These are phyloP conservation scores for Cymbidium sinense DNA, from an alignment of 106 monocot species.

Conservation along the genomic window DNA sequence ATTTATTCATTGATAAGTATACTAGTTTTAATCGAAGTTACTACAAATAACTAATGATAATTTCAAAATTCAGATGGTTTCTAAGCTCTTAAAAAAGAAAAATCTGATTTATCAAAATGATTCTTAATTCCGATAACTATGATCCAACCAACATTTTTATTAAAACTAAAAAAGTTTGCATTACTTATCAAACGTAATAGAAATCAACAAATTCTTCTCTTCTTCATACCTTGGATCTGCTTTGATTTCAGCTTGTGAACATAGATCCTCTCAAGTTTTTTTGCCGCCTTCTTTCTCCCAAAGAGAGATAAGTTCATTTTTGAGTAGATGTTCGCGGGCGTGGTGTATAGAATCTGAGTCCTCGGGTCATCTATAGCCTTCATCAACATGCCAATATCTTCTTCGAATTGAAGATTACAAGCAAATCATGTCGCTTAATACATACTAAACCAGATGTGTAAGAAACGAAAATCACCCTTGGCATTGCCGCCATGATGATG, in stretches of 20 bases:
- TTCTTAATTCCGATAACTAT: no score
- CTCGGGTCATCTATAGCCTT: slow-evolving; percentile 55
- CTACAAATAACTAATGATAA: no score
- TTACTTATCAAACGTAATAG: no score
- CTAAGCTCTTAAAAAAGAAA: no score
- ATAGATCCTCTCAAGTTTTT: slow-evolving; percentile 48
- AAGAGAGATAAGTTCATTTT: slow-evolving; percentile 57
- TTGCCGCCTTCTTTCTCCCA: slow-evolving; percentile 66
- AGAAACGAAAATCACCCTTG: slow-evolving; percentile 25
- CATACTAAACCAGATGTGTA: no score
- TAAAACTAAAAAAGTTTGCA: no score
- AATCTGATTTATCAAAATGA: no score
- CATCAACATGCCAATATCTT: slow-evolving; percentile 52
- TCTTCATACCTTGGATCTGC: slow-evolving; percentile 33
- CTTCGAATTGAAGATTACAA: slow-evolving; percentile 36
- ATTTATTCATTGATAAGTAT: no score
- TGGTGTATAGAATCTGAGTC: slow-evolving; percentile 47
- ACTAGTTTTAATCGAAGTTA: no score
- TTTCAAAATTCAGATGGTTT: no score
- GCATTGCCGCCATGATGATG: slow-evolving; percentile 45
- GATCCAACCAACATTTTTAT: no score
- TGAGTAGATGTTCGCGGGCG: slow-evolving; percentile 44
- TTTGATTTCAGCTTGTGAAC: slow-evolving; percentile 53
- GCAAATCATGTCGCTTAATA: neutral
- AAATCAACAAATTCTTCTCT: no score